phyloP scores from a whole-genome alignment of 805 yeast genomes.

The Saccharomycopsis javanensis region DNA sequence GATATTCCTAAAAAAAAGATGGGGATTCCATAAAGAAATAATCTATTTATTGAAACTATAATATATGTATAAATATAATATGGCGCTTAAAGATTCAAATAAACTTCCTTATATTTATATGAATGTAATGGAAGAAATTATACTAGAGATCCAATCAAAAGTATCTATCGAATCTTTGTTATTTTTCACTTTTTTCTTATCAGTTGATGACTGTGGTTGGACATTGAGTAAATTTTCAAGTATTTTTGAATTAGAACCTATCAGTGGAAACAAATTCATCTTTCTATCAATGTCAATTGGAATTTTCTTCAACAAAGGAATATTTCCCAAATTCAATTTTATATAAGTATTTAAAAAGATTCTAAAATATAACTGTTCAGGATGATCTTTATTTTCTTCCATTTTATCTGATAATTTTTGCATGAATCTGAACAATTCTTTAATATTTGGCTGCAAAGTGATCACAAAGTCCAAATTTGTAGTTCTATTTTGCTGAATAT shows the following conservation, averaged over 20 bases:
- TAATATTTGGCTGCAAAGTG: constrained; percentile 10
- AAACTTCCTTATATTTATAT: background rate
- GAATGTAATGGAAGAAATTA: background rate
- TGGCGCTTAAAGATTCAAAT: background rate
- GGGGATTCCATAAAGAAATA: background rate
- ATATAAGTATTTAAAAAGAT: constrained; percentile 5
- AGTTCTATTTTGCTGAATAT: background rate
- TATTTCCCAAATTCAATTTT: constrained; percentile 3
- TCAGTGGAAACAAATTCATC: constrained; percentile 5
- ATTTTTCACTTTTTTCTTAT: background rate
- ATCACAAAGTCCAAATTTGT: constrained; percentile 5
- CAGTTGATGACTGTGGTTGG: background rate
- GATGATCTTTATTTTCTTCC: constrained; percentile 5
- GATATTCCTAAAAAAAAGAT: no score
- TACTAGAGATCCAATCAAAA: background rate
- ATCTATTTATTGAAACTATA: background rate
- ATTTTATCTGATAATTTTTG: constrained; percentile 13
- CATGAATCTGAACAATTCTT: constrained; percentile 9
- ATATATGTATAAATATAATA: background rate
- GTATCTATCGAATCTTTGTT: background rate
- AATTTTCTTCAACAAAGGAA: constrained; percentile 14
- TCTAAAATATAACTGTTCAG: background rate
- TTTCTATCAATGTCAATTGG: background rate
- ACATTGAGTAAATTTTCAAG: background rate
- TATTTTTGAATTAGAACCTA: background rate